Conservation (phyloP, 2,329 filamentous ascomycete species). For the Gnomoniopsis sp. region DNA sequence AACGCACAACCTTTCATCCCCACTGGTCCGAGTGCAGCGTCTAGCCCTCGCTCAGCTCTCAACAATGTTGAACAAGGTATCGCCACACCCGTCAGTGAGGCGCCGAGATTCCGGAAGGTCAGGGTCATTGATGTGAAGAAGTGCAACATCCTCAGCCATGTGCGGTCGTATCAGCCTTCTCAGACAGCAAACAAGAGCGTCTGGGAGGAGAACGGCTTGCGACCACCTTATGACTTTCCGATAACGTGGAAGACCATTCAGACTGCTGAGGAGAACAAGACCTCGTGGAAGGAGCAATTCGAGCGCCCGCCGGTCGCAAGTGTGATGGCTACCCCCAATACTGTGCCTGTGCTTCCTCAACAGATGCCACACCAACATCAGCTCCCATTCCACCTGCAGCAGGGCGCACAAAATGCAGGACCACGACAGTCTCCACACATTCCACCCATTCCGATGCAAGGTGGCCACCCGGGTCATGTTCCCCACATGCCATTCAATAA, state of each 20-base stretch:
- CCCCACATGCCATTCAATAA: constrained; percentile 66
- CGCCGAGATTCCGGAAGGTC: constrained; percentile 67
- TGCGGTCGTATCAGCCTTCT: constrained; percentile 52
- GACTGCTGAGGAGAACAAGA: constrained; percentile 69
- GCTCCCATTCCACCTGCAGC: constrained; percentile 77
- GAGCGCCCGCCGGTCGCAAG: constrained; percentile 59
- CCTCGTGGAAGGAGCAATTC: constrained; percentile 76
- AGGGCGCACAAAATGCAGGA: constrained; percentile 64
- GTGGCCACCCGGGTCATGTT: constrained; percentile 66
- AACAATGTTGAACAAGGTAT: constrained; percentile 41
- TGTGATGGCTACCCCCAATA: constrained; percentile 65
- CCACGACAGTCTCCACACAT: constrained; percentile 72
- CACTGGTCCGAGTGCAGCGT: constrained; percentile 61
- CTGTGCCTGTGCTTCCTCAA: constrained; percentile 66
- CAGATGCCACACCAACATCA: constrained; percentile 81
- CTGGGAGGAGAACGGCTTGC: constrained; percentile 76
- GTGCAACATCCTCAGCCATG: constrained; percentile 50
- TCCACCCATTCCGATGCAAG: constrained; percentile 73
- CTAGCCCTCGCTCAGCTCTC: constrained; percentile 66
- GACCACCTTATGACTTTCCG: constrained; percentile 76
- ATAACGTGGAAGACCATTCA: constrained; percentile 78
- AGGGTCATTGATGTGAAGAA: constrained; percentile 70
- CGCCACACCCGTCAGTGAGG: constrained; percentile 37
- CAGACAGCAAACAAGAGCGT: constrained; percentile 47
- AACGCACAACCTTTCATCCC: constrained; percentile 80